Evolutionary conservation across 2,329 filamentous ascomycete genomes (phyloP).

Genomic region (Exophiala lecanii-corni): DNA sequence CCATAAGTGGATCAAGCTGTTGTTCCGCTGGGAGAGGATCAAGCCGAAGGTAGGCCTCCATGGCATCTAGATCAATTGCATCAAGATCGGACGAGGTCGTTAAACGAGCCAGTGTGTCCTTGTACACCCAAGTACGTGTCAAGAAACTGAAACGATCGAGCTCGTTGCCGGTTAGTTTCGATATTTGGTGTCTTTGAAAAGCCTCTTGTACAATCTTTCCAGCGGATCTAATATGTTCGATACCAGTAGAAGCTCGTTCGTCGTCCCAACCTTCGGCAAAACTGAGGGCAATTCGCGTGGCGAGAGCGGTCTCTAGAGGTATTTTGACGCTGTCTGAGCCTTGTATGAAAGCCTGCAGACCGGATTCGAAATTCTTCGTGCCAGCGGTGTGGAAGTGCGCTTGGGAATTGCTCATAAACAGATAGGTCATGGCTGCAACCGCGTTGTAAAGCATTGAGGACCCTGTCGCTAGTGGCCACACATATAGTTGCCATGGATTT

Average conservation of each 20-base stretch:
- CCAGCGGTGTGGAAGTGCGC: conserved; percentile 8
- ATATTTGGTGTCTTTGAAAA: conserved; percentile 37
- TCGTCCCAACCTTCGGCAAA: conserved; percentile 14
- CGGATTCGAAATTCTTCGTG: conserved; percentile 8
- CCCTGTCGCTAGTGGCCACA: conserved; percentile 13
- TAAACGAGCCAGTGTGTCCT: conserved; percentile 66
- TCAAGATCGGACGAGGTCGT: conserved; percentile 58
- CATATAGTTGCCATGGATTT: conserved; percentile 13
- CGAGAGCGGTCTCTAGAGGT: conserved; percentile 2
- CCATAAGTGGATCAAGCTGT: conserved; percentile 64
- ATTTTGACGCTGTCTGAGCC: conserved; percentile 1
- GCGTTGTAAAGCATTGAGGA: conserved; percentile 14
- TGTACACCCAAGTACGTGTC: conserved; percentile 67
- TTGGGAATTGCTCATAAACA: conserved; percentile 8
- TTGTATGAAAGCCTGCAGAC: conserved; percentile 2
- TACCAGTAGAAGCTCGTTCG: conserved; percentile 9
- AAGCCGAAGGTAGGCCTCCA: conserved; percentile 32
- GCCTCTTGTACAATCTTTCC: conserved; percentile 8
- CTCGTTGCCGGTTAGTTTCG: neutral
- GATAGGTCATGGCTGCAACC: conserved; percentile 15
- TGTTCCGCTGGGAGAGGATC: conserved; percentile 28
- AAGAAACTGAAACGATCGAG: conserved; percentile 49
- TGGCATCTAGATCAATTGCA: conserved; percentile 48
- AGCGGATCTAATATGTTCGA: conserved; percentile 13
- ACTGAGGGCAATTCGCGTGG: conserved; percentile 10